These are phyloP conservation scores for Volvox reticuliferus DNA, from an alignment of 139 green algal genomes.

Conservation along the genomic window DNA sequence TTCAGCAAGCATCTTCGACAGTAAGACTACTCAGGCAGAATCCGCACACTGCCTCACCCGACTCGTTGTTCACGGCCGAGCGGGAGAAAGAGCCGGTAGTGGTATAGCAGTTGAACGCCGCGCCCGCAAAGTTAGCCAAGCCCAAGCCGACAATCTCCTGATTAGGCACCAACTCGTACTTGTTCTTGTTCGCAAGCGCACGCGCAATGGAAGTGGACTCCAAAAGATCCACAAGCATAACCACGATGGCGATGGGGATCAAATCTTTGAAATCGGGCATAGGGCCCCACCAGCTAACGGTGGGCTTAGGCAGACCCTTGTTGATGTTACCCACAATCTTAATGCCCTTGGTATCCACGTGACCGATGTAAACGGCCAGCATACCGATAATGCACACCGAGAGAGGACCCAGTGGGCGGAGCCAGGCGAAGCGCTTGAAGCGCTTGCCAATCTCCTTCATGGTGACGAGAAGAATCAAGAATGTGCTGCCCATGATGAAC, in stretches of 20 bases:
- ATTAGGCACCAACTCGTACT: slow-evolving; percentile 85
- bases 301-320: slow-evolving; percentile 55
- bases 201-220: slow-evolving; percentile 91
- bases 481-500: slow-evolving; percentile 63
- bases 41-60: slow-evolving; percentile 13
- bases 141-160: slow-evolving; percentile 92
- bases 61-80: slow-evolving; percentile 61
- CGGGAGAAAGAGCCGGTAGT: slow-evolving; percentile 84
- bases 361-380: slow-evolving; percentile 54
- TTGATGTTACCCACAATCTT: slow-evolving; percentile 62
- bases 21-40: too few relatives aligned
- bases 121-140: slow-evolving; percentile 88
- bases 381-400: slow-evolving; percentile 57
- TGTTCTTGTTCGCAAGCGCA: slow-evolving; percentile 84
- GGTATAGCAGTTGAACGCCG: slow-evolving; percentile 90
- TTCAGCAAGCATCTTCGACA: too few relatives aligned
- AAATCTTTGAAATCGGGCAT: slow-evolving; percentile 49
- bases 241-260: slow-evolving; percentile 54
- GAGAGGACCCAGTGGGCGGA: slow-evolving; percentile 65
- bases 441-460: slow-evolving; percentile 60
- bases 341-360: slow-evolving; percentile 55
- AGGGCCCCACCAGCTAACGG: slow-evolving; percentile 57
- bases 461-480: slow-evolving; percentile 61
- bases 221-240: slow-evolving; percentile 83
- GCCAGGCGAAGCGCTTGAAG: slow-evolving; percentile 47